phyloP scores from a whole-genome alignment of 805 yeast species.

The Ogataea henricii region DNA sequence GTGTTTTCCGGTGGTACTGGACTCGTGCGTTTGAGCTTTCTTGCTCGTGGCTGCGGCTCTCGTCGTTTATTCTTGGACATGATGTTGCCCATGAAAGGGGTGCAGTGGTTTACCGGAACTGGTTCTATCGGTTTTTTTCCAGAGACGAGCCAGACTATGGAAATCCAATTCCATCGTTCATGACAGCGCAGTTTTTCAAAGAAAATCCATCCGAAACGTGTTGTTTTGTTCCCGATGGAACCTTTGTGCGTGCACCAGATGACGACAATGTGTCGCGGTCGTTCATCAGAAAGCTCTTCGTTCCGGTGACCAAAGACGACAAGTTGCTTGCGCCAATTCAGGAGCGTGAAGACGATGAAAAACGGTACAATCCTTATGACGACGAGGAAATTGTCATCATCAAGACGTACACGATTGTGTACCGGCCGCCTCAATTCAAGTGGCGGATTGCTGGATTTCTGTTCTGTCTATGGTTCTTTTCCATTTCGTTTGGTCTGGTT shows the following conservation, averaged over 20 bases:
- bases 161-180: slow-evolving; percentile 52
- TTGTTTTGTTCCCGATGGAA: slow-evolving; percentile 79
- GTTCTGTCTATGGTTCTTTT: slow-evolving; percentile 46
- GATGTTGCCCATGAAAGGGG: slow-evolving; percentile 74
- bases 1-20: slow-evolving; percentile 47
- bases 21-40: slow-evolving; percentile 53
- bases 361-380: slow-evolving; percentile 34
- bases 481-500: slow-evolving; percentile 37
- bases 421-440: slow-evolving; percentile 80
- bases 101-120: slow-evolving; percentile 54
- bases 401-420: slow-evolving; percentile 68
- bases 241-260: slow-evolving; percentile 82
- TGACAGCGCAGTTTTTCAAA: slow-evolving; percentile 47
- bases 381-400: slow-evolving; percentile 37
- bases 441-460: slow-evolving; percentile 54
- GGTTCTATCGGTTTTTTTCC: slow-evolving; percentile 41
- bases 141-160: slow-evolving; percentile 45
- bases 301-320: slow-evolving; percentile 81
- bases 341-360: slow-evolving; percentile 33
- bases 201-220: slow-evolving; percentile 46
- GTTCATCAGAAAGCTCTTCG: slow-evolving; percentile 67
- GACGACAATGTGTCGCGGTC: slow-evolving; percentile 73
- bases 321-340: slow-evolving; percentile 48
- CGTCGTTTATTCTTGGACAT: slow-evolving; percentile 75
- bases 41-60: slow-evolving; percentile 62